These are phyloP conservation scores for Penicillium sp. DNA, from an alignment of 2,329 filamentous ascomycete species.

Conservation along the genomic window DNA sequence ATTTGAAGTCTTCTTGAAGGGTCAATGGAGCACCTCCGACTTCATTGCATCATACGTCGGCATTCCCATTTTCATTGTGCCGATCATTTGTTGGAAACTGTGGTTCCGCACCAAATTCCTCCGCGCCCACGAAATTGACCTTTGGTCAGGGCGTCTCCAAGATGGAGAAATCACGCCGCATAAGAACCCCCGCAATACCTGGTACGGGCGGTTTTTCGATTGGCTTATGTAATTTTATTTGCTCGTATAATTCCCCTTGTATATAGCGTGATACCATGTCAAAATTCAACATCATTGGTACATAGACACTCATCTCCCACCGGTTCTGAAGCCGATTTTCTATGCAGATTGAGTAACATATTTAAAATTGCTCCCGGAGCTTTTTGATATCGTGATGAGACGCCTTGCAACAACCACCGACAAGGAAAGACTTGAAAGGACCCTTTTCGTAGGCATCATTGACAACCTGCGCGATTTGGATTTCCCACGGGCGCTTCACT, in stretches of 20 bases:
- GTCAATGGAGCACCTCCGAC: conserved; percentile 32
- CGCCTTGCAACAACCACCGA: conserved; percentile 51
- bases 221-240: conserved; percentile 26
- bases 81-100: conserved; percentile 46
- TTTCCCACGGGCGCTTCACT: conserved; percentile 37
- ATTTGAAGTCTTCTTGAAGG: conserved; percentile 54
- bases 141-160: conserved; percentile 34
- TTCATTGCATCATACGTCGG: conserved; percentile 46
- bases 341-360: background rate
- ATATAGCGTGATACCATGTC: conserved; percentile 4
- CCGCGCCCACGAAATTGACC: conserved; percentile 28
- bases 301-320: background rate
- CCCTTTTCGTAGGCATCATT: conserved; percentile 29
- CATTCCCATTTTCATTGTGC: conserved; percentile 45
- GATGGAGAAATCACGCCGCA: conserved; percentile 29
- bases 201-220: conserved; percentile 25
- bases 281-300: background rate
- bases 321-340: conserved; percentile 9
- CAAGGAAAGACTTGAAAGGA: conserved; percentile 35
- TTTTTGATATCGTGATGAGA: conserved; percentile 38
- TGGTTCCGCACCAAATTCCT: conserved; percentile 36
- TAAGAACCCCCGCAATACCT: conserved; percentile 16
- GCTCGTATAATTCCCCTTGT: conserved; percentile 11
- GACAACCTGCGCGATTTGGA: conserved; percentile 36
- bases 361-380: conserved; percentile 24